phyloP scores from a whole-genome alignment of 306 rosid genomes.

The Bauhinia variegata region DNA sequence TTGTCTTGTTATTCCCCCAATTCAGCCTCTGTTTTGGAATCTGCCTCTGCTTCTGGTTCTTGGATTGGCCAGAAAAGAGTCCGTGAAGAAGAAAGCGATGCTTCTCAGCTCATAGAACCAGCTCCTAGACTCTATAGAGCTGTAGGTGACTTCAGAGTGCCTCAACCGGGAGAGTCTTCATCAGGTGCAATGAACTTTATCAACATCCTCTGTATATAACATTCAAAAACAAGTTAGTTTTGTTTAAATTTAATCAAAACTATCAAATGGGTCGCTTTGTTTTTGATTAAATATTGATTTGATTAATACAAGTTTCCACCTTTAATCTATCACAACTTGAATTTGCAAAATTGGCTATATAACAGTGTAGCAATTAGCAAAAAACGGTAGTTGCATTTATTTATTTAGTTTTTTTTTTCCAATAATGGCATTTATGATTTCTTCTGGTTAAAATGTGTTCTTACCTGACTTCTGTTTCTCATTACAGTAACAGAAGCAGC shows the following conservation, averaged over 20 bases:
- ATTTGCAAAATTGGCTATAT: not conserved
- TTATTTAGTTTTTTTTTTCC: no score
- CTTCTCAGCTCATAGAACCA: constrained; percentile 30
- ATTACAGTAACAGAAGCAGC: constrained; percentile 48
- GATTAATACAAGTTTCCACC: not conserved
- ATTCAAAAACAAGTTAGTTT: not conserved
- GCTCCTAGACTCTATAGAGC: constrained; percentile 37
- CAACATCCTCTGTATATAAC: not conserved
- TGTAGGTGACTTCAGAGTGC: constrained; percentile 34
- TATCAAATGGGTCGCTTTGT: not conserved
- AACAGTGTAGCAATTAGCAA: constrained; percentile 11
- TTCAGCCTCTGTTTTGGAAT: constrained; percentile 34
- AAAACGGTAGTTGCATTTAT: no score
- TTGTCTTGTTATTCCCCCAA: constrained; percentile 38
- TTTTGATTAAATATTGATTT: not conserved
- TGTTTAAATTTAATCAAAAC: not conserved
- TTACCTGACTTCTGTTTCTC: not conserved
- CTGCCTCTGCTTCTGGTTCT: constrained; percentile 32
- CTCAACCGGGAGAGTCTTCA: constrained; percentile 46
- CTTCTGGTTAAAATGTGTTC: not conserved
- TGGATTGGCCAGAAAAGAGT: constrained; percentile 71
- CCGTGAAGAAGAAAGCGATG: constrained; percentile 52
- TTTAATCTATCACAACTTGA: no score
- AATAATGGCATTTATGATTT: not conserved
- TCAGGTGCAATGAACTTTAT: constrained; percentile 44